Evolutionary conservation across 345 rosid genomes (phyloP), one percentile per base, ranked within the genome.

Genomic region (Gynandropsis gynandra): DNA sequence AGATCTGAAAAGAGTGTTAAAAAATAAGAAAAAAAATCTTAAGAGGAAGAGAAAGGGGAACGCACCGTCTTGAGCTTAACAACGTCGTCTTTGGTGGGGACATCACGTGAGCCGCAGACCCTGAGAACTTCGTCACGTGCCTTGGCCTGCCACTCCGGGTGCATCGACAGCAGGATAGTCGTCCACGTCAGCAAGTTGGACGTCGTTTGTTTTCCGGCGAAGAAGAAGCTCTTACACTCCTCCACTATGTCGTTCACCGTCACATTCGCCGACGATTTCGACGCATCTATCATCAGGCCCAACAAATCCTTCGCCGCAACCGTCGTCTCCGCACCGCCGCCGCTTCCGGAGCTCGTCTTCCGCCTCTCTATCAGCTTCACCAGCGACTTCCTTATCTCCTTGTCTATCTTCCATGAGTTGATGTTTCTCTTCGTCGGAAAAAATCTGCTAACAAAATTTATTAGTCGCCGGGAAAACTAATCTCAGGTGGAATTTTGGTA

Each of bases 171-270:
- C 52, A 84, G 75, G 46, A 90, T 71, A 17, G 80, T 71, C 20
- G 85, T 77, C 98, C 96, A 87, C 68, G 95, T 87, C 73, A 80
- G 79, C 73, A 90, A 18, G 56, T 76, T 81, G 17, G 96, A 72
- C 13, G 96, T 82, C 67, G 98, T 83, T 62, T 78, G 94, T 59
- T 90, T 84, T 31, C 97, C 96, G 38, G 98, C 95, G 40, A 90
- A 87, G 74, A 90, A 87, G 61, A 90, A 90, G 52, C 82, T 80
- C 61, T 87, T 84, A 72, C 98, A 90, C 61, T 90, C 95, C 62
- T 87, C 96, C 39, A 90, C 77, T 2, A 79, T 79, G 71, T 79
- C 81, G 4, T 71, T 52, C 7, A 71, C 77, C 12, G 77, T 71
- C 38, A 79, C 61, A 7, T 64, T 55, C 14, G 52, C 35, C 51